Evolutionary conservation across 805 yeast genomes (phyloP).

Genomic region (Lipomyces sp.): DNA sequence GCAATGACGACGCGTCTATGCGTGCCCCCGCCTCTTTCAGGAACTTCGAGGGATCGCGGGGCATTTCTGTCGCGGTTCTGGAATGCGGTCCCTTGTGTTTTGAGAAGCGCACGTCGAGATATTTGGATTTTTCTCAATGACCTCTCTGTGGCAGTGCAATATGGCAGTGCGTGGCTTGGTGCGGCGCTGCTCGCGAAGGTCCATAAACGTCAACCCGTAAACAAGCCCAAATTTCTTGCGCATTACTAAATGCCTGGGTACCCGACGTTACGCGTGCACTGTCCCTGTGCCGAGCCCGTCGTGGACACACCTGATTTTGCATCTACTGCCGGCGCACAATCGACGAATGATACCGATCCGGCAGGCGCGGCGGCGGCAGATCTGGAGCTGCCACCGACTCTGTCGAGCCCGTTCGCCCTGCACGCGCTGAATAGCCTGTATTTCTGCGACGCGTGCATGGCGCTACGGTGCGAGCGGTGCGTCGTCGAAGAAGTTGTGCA

Average conservation of each 20-base stretch:
- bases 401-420: conserved; percentile 29
- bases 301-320: too few species aligned
- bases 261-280: too few species aligned
- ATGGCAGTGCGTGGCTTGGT: too few species aligned
- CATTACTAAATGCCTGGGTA: too few species aligned
- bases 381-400: conserved; percentile 28
- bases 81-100: too few species aligned
- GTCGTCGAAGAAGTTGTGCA: conserved; percentile 37
- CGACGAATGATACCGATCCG: not conserved
- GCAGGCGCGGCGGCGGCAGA: not conserved
- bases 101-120: too few species aligned
- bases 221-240: too few species aligned
- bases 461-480: conserved; percentile 40
- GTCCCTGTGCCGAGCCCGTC: conserved; percentile 28
- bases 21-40: conserved; percentile 19
- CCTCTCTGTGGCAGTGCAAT: too few species aligned
- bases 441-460: conserved; percentile 39
- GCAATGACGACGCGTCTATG: conserved; percentile 14
- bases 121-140: too few species aligned
- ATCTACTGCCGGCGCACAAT: too few species aligned
- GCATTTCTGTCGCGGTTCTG: conserved; percentile 9
- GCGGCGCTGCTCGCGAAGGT: too few species aligned
- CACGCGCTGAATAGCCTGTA: conserved; percentile 36
- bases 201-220: too few species aligned
- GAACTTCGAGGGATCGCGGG: conserved; percentile 7